Percentiles rank a stretch among this genome's conserved stretches.
Evolutionary conservation across 371 early-diverging fungal genomes (phyloP).

Genomic region (Syncephalastrum monosporum): DNA sequence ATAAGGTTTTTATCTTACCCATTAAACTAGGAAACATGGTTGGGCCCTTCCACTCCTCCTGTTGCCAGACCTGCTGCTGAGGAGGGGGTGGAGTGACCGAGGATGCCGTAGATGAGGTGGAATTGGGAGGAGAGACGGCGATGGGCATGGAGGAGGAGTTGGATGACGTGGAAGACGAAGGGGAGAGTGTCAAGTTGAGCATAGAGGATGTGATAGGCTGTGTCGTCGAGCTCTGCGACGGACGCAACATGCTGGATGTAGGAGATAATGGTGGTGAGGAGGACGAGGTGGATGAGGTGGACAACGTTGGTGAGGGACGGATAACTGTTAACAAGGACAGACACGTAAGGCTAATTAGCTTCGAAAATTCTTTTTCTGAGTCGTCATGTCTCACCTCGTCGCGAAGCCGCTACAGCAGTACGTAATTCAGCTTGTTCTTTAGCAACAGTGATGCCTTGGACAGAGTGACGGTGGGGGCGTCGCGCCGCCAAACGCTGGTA

Average conservation of each 20-base stretch:
- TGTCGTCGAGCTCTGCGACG: slow-evolving; percentile 1
- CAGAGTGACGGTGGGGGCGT: slow-evolving; percentile 41
- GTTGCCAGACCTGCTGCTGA: slow-evolving; percentile 5
- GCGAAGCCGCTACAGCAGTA: slow-evolving; percentile 12
- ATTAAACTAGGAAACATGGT: slow-evolving; percentile 39
- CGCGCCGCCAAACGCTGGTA: background rate
- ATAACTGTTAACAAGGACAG: background rate
- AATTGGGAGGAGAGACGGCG: slow-evolving; percentile 8
- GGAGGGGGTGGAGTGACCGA: slow-evolving; percentile 26
- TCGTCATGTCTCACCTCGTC: too few relatives aligned
- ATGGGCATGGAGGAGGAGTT: slow-evolving; percentile 1
- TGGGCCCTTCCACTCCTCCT: slow-evolving; percentile 20
- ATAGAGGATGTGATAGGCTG: slow-evolving; percentile 23
- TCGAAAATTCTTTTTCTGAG: slow-evolving; percentile 4
- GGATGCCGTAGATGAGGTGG: slow-evolving; percentile 21
- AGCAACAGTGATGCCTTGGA: slow-evolving; percentile 40
- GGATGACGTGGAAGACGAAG: slow-evolving; percentile 24
- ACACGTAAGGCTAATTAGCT: too few relatives aligned
- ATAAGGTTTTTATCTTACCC: slow-evolving; percentile 25
- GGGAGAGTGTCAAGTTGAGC: slow-evolving; percentile 33
- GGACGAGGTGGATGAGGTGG: slow-evolving; percentile 6
- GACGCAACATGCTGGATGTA: slow-evolving; percentile 18
- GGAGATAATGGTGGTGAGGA: slow-evolving; percentile 20
- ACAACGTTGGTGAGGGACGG: background rate
- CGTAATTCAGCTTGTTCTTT: slow-evolving; percentile 33